Evolutionary conservation across 768 basidiomycete genomes (phyloP), one percentile per base, ranked within the genome.

Genomic region (Suillus bovinus): DNA sequence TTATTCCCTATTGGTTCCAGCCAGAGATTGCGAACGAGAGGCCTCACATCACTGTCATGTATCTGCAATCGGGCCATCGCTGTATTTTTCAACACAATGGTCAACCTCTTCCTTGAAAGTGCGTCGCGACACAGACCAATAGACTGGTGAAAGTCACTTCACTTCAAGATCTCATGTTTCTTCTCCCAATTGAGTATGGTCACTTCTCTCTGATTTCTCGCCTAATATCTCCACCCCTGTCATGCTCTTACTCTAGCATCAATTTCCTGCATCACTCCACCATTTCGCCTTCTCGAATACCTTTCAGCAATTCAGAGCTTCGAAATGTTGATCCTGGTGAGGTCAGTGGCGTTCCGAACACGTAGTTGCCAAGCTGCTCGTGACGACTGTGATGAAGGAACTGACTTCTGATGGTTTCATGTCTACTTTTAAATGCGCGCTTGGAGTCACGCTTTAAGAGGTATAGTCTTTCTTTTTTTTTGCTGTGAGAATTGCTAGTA

Each of bases 311-410:
- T 9, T 66, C 72, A 5, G 71, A 74, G 24, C 76, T 83, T n/a
- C 74, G 76, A 9, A 67, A 67, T 6, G 63, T 82, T 5, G 77
- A 77, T 24, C 62, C 85, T n/a, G 80, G 79, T 55, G 75, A 81
- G 41, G 70, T 81, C n/a, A 71, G 77, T 55, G 78, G 77, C 13
- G 46, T 72, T 16, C 80, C 81, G 0, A 79, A 78, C 55, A 63
- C 82, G 24, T 76, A 17, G 75, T 83, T 57, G 77, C 79, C 6
- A 81, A 82, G 65, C 71, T 71, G 31, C 75, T 78, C 1, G 74
- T 78, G 57, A 71, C 70, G 2, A 75, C 86, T 44, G 68, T 80
- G 44, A 77, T 81, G 64, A 77, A 82, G 60, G 75, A 82, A 63
- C 66, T 78, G 42, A 72, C 70, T 36, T 77, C 70, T 24, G 78